Percentiles rank a stretch among this genome's conserved stretches.
phyloP scores from a whole-genome alignment of 208 protist genomes.

The Acanthamoeba healyi region DNA sequence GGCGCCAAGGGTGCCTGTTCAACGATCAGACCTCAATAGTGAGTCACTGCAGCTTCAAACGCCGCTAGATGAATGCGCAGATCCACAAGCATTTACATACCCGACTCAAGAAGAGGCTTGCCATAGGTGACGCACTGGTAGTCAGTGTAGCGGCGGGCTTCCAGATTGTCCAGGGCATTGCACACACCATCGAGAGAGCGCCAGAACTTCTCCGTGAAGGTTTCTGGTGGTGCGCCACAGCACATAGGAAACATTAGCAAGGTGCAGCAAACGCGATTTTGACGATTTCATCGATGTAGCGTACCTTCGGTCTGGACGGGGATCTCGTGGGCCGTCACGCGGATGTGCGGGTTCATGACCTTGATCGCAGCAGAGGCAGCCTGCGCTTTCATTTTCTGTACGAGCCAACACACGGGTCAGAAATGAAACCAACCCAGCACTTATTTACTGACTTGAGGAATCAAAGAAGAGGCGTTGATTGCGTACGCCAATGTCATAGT shows the following conservation, averaged over 20 bases:
- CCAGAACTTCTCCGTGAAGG: slow-evolving; percentile 98
- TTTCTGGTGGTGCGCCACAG: neutral
- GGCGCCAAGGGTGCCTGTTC: slow-evolving; percentile 95
- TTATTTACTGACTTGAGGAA: neutral
- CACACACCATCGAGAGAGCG: slow-evolving; percentile 94
- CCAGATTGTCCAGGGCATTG: slow-evolving; percentile 99
- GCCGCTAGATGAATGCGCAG: too few species aligned
- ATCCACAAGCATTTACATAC: slow-evolving; percentile 80
- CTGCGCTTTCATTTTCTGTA: slow-evolving; percentile 94
- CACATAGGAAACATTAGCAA: too few species aligned
- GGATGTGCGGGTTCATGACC: slow-evolving; percentile 96
- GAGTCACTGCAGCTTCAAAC: too few species aligned
- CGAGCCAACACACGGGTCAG: slow-evolving; percentile 85
- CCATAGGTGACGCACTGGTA: slow-evolving; percentile 96
- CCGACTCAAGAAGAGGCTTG: slow-evolving; percentile 98
- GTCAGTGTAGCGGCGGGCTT: slow-evolving; percentile 97
- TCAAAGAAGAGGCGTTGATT: neutral
- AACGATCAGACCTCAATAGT: too few species aligned
- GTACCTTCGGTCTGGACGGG: slow-evolving; percentile 97
- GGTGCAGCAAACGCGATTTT: too few species aligned
- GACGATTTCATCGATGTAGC: too few species aligned
- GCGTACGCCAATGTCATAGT: slow-evolving; percentile 45
- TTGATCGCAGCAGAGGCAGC: slow-evolving; percentile 94
- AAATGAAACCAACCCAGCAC: slow-evolving; percentile 94
- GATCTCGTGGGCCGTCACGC: slow-evolving; percentile 83